phyloP scores from a whole-genome alignment of 192 early-diverging fungal genomes.

The Allomyces arbusculus region DNA sequence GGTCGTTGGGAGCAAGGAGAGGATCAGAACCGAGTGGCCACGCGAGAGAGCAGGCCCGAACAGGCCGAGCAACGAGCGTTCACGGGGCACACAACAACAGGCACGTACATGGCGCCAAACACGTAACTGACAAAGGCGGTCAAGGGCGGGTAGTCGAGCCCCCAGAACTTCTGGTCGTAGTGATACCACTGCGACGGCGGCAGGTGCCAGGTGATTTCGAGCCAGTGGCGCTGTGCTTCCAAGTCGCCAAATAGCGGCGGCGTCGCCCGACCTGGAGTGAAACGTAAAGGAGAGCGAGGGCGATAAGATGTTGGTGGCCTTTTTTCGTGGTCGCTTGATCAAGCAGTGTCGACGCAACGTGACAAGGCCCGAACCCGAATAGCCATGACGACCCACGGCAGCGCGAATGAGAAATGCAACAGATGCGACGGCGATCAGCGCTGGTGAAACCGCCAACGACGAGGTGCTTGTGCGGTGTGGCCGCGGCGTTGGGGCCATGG shows the following conservation, averaged over 20 bases:
- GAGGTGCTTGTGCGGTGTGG: too few species aligned
- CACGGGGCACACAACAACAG: neutral
- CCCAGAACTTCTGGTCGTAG: slow-evolving; percentile 78
- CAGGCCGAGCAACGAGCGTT: neutral
- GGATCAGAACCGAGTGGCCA: neutral
- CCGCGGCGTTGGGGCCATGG: too few species aligned
- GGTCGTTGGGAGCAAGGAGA: neutral
- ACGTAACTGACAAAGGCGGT: slow-evolving; percentile 85
- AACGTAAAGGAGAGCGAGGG: neutral
- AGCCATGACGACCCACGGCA: neutral
- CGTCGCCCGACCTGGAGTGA: slow-evolving; percentile 21
- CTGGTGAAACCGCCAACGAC: too few species aligned
- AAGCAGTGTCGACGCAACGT: neutral
- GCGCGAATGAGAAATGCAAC: neutral
- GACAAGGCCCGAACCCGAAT: neutral
- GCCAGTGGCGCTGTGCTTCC: slow-evolving; percentile 96
- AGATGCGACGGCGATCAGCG: too few species aligned
- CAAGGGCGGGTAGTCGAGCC: slow-evolving; percentile 89
- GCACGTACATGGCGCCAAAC: slow-evolving; percentile 49
- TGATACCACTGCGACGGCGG: slow-evolving; percentile 68
- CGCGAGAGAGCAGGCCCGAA: neutral
- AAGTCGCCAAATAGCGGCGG: slow-evolving; percentile 88
- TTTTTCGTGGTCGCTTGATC: neutral
- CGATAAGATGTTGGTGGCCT: neutral
- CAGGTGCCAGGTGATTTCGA: slow-evolving; percentile 76